Conservation (phyloP, 208 protist species). For the Leishmania lainsoni region DNA sequence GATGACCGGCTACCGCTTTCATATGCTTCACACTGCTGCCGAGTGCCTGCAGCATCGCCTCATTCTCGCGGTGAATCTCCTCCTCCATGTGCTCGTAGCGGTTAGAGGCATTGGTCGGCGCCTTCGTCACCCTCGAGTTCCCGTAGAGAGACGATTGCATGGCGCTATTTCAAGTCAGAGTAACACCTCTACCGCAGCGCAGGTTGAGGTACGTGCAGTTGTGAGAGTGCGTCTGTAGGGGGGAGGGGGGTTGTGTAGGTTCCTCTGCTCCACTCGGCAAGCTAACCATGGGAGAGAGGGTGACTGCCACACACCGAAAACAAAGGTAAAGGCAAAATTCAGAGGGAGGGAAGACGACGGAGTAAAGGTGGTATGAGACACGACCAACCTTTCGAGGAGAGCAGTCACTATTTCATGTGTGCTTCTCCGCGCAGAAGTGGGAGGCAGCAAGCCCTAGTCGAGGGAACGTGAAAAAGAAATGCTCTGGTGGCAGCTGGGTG, state of each 20-base stretch:
- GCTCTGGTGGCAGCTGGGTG: not conserved
- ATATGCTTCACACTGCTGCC: conserved; percentile 60
- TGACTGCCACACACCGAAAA: not conserved
- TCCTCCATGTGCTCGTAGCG: conserved; percentile 64
- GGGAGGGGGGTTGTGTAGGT: not conserved
- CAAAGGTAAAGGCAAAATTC: not conserved
- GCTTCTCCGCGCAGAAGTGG: not conserved
- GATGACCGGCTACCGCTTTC: conserved; percentile 57
- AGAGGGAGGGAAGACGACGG: not conserved
- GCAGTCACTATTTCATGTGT: not conserved
- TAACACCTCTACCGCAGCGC: not conserved
- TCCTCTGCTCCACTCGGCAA: not conserved
- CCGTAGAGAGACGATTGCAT: conserved; percentile 81
- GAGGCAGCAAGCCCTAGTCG: not conserved
- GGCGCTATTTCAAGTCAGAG: not conserved
- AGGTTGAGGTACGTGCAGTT: not conserved
- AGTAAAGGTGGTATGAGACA: not conserved
- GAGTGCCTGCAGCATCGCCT: conserved; percentile 72
- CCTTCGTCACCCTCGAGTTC: conserved; percentile 10
- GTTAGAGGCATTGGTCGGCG: not conserved
- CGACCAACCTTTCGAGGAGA: not conserved
- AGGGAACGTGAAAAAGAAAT: conserved; percentile 5
- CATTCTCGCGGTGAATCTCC: conserved; percentile 75
- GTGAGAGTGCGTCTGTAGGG: not conserved
- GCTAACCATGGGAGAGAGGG: not conserved